Evolutionary conservation across 2,329 filamentous ascomycete genomes (phyloP).

Genomic region (Celoporthe dispersa): DNA sequence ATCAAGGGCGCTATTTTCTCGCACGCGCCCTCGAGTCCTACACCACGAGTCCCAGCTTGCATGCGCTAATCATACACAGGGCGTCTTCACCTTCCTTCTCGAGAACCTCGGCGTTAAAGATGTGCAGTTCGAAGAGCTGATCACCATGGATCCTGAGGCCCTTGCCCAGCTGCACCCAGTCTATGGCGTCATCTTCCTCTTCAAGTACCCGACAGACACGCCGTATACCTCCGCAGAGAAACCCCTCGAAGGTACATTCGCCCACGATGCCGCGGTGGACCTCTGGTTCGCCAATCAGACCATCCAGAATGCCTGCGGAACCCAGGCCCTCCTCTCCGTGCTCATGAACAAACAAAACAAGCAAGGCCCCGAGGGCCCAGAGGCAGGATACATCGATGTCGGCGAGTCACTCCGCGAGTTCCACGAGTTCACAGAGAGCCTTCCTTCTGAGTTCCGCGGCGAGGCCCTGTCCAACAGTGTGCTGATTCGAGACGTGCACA

Average conservation of each 20-base stretch:
- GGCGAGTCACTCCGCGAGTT: conserved; percentile 75
- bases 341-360: conserved; percentile 78
- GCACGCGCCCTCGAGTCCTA: neutral
- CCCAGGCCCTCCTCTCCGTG: conserved; percentile 90
- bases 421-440: conserved; percentile 84
- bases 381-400: conserved; percentile 64
- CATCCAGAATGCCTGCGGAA: conserved; percentile 98
- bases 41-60: conserved; percentile 37
- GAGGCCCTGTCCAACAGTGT: conserved; percentile 67
- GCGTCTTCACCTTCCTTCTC: conserved; percentile 96
- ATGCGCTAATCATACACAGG: conserved; percentile 52
- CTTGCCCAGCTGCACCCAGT: conserved; percentile 75
- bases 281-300: conserved; percentile 97
- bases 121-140: conserved; percentile 96
- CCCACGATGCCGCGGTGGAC: conserved; percentile 72
- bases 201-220: conserved; percentile 85
- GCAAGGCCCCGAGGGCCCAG: conserved; percentile 34
- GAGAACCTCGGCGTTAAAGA: conserved; percentile 88
- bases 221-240: conserved; percentile 62
- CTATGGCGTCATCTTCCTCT: conserved; percentile 98
- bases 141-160: conserved; percentile 80
- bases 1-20: neutral
- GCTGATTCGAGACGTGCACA: conserved; percentile 79
- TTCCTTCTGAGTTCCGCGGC: conserved; percentile 73
- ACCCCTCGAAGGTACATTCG: conserved; percentile 82